A percentile compares a stretch with the other conserved stretches of the same genome.
These are phyloP conservation scores for Hemileccinum rubropunctum DNA, from an alignment of 768 basidiomycete species.

Conservation along the genomic window DNA sequence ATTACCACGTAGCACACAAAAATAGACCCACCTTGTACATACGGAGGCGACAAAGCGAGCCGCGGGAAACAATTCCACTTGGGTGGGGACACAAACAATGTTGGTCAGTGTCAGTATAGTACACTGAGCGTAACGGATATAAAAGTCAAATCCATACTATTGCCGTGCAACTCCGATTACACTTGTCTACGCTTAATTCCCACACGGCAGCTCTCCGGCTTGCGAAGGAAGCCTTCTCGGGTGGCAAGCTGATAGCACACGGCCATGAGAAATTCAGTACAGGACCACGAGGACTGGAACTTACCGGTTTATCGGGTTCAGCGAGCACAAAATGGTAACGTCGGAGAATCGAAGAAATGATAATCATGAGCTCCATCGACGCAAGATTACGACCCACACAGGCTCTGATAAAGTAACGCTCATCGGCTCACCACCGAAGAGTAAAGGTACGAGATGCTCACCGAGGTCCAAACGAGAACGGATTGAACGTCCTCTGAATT, in stretches of 20 bases:
- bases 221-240: conserved; percentile 84
- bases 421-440: not conserved
- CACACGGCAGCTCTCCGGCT: conserved; percentile 70
- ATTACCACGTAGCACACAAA: conserved; percentile 5
- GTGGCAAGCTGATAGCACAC: conserved; percentile 54
- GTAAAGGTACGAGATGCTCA: conserved; percentile 20
- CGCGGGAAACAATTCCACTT: not conserved
- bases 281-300: conserved; percentile 19
- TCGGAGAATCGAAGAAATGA: conserved; percentile 76
- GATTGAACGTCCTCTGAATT: conserved; percentile 77
- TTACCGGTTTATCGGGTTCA: conserved; percentile 52
- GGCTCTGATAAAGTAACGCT: conserved; percentile 41
- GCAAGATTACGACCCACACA: conserved; percentile 87
- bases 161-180: conserved; percentile 5
- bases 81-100: not conserved
- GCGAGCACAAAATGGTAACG: conserved; percentile 74
- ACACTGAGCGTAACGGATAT: not conserved
- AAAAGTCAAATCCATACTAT: not conserved
- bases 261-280: conserved; percentile 1
- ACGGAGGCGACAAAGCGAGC: not conserved
- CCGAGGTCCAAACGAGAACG: conserved; percentile 83
- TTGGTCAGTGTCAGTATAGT: not conserved
- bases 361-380: conserved; percentile 73
- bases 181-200: conserved; percentile 65
- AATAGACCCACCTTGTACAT: conserved; percentile 12